Evolutionary conservation across 1,139 yeast species (phyloP).

Genomic region (Tardiomyces digboiensis): DNA sequence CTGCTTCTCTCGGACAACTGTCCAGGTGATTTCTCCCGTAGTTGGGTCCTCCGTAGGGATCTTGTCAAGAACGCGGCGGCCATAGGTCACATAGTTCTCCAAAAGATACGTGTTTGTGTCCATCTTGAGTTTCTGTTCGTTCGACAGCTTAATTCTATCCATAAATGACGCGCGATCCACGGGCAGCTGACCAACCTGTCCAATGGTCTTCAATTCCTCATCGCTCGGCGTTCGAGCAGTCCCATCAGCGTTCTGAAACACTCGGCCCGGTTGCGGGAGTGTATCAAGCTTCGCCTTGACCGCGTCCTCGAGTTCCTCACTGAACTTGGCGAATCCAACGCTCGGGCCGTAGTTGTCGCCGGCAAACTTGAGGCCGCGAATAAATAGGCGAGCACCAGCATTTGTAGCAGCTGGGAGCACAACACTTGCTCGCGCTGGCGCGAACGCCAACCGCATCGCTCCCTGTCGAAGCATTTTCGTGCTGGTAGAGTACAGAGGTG

Average conservation of each 20-base stretch:
- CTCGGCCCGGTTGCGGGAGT: conserved; percentile 24
- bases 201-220: conserved; percentile 62
- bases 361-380: conserved; percentile 14
- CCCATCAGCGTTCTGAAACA: conserved; percentile 73
- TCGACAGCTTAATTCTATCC: conserved; percentile 49
- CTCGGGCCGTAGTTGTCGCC: conserved; percentile 13
- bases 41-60: conserved; percentile 73
- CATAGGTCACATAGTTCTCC: conserved; percentile 44
- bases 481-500: not conserved
- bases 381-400: conserved; percentile 1
- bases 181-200: conserved; percentile 58
- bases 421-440: not conserved
- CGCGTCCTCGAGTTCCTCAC: conserved; percentile 17
- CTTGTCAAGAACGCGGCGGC: conserved; percentile 68
- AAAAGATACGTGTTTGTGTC: conserved; percentile 58
- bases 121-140: conserved; percentile 49
- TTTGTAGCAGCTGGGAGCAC: not conserved
- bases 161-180: conserved; percentile 51
- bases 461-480: not conserved
- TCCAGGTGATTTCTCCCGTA: conserved; percentile 77
- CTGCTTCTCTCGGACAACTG: conserved; percentile 62
- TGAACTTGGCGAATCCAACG: conserved; percentile 12
- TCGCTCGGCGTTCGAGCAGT: conserved; percentile 65
- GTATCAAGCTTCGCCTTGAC: conserved; percentile 20
- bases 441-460: conserved; percentile 1